A percentile compares a stretch with the other conserved stretches of the same genome.
phyloP scores from a whole-genome alignment of 2,329 filamentous ascomycete genomes.

The Aplosporella prunicola region DNA sequence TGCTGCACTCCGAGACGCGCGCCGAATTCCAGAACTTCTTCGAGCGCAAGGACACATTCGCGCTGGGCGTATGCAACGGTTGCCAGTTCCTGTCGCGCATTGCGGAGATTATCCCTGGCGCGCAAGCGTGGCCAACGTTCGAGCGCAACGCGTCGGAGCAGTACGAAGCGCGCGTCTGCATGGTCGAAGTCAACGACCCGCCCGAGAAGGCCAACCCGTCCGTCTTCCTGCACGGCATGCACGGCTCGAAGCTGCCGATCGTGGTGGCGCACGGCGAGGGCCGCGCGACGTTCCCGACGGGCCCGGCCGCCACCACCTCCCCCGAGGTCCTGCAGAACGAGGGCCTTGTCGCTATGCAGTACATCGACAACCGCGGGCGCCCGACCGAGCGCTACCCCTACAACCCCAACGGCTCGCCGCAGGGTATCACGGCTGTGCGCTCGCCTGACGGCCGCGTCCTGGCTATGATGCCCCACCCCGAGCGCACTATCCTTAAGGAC shows the following conservation, averaged over 20 bases:
- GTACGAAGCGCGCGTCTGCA: slow-evolving; percentile 79
- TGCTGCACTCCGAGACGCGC: slow-evolving; percentile 68
- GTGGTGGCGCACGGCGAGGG: slow-evolving; percentile 89
- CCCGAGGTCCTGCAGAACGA: slow-evolving; percentile 48
- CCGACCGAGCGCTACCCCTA: slow-evolving; percentile 76
- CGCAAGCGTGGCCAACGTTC: slow-evolving; percentile 73
- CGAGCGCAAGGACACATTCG: slow-evolving; percentile 77
- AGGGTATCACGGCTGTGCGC: slow-evolving; percentile 70
- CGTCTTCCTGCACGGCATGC: slow-evolving; percentile 89
- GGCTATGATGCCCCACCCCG: slow-evolving; percentile 89
- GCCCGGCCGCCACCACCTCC: slow-evolving; percentile 31
- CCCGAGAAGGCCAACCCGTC: slow-evolving; percentile 46
- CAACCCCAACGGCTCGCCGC: slow-evolving; percentile 80
- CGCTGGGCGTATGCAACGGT: slow-evolving; percentile 91
- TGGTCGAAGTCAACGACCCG: slow-evolving; percentile 69
- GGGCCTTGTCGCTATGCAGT: slow-evolving; percentile 68
- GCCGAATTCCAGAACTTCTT: slow-evolving; percentile 80
- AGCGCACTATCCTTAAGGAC: slow-evolving; percentile 75
- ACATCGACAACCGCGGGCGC: slow-evolving; percentile 70
- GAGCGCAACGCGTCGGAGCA: slow-evolving; percentile 77
- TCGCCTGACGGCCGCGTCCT: slow-evolving; percentile 70
- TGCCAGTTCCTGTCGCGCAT: slow-evolving; percentile 88
- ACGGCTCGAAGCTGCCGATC: slow-evolving; percentile 71
- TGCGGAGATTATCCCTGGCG: slow-evolving; percentile 77
- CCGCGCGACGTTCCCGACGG: slow-evolving; percentile 48